Percentiles rank a stretch among this genome's conserved stretches.
These are phyloP conservation scores for Furcasterigmium sp. DNA, from an alignment of 2,329 filamentous ascomycete genomes.

Conservation along the genomic window DNA sequence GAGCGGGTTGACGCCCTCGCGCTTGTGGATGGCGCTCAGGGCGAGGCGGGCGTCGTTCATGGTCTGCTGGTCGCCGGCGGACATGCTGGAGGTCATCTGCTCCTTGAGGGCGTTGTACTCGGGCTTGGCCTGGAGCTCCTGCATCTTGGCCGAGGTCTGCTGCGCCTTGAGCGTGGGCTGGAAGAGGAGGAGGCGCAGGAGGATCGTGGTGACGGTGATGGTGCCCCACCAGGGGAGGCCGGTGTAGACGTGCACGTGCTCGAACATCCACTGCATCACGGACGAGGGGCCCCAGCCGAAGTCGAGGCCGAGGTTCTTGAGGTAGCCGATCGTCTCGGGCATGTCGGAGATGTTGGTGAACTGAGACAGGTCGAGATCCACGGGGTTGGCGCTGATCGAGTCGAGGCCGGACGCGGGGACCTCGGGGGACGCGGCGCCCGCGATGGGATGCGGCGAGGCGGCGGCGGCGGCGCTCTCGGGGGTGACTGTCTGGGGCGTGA, in stretches of 20 bases:
- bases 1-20: constrained; percentile 26
- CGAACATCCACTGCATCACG: constrained; percentile 68
- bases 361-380: constrained; percentile 18
- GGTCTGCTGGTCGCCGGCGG: constrained; percentile 45
- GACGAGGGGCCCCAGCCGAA: constrained; percentile 79
- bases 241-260: constrained; percentile 72
- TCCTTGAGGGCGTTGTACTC: constrained; percentile 44
- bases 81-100: constrained; percentile 36
- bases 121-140: constrained; percentile 49
- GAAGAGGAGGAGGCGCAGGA: constrained; percentile 61
- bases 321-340: constrained; percentile 74
- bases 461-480: constrained; percentile 11
- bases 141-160: constrained; percentile 57
- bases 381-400: constrained; percentile 19
- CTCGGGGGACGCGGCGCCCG: constrained; percentile 7
- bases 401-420: constrained; percentile 21
- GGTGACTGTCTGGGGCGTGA: constrained; percentile 9
- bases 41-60: constrained; percentile 35
- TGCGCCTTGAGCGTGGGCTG: constrained; percentile 58
- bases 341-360: constrained; percentile 47
- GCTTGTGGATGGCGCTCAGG: constrained; percentile 29
- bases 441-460: constrained; percentile 10
- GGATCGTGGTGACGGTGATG: constrained; percentile 59
- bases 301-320: constrained; percentile 77
- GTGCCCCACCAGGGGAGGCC: constrained; percentile 80